Evolutionary conservation across 768 basidiomycete genomes (phyloP).

Genomic region (Tulasnella calospora): DNA sequence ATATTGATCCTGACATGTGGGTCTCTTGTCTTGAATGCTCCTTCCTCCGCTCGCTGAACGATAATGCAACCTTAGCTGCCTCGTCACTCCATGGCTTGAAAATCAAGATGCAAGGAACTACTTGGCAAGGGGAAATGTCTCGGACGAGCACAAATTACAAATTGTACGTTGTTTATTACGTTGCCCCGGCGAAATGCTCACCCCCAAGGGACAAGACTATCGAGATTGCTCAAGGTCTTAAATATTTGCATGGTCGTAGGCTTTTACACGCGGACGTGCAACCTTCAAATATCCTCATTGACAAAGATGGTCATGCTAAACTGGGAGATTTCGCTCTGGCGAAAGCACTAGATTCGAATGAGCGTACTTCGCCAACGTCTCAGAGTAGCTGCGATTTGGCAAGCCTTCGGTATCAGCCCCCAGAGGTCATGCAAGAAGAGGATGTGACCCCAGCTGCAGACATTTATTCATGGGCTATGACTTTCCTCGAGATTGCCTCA

Average conservation of each 20-base stretch:
- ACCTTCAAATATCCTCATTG: slow-evolving; percentile 18
- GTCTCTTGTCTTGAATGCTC: background rate
- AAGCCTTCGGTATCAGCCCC: slow-evolving; percentile 12
- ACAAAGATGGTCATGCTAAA: background rate
- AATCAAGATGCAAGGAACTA: background rate
- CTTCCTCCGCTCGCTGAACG: too few species aligned
- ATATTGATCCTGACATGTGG: background rate
- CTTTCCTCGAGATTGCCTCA: background rate
- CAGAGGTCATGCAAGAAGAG: background rate
- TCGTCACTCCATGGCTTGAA: background rate
- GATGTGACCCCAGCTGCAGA: background rate
- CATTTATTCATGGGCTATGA: slow-evolving; percentile 22
- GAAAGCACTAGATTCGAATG: background rate
- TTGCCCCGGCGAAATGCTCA: background rate
- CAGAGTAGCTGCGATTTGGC: slow-evolving; percentile 2
- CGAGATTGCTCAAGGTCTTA: background rate
- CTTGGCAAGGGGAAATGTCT: background rate
- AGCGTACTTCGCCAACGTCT: background rate
- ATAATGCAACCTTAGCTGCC: background rate
- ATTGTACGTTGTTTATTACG: too few species aligned
- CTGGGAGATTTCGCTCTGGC: slow-evolving; percentile 12
- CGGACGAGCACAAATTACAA: too few species aligned
- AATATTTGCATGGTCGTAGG: slow-evolving; percentile 12
- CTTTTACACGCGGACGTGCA: slow-evolving; percentile 3
- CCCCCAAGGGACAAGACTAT: background rate